Conservation (phyloP, 352 stramenopile genomes). For the Globisporangium parvum region DNA sequence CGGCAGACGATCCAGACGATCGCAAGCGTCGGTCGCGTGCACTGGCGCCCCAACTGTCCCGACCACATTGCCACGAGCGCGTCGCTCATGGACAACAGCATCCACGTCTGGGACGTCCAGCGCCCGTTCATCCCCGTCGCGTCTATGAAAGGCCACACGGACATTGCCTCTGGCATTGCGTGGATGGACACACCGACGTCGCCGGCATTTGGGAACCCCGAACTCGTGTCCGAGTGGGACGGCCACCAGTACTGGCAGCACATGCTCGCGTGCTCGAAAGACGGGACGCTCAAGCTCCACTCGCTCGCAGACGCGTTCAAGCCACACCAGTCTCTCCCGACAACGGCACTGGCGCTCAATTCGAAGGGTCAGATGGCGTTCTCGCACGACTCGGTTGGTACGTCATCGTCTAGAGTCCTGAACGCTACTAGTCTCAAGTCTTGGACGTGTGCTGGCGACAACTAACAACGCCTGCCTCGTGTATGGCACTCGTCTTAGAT, state of each 20-base stretch:
- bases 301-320: constrained; percentile 82
- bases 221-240: constrained; percentile 41
- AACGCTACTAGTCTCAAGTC: no score
- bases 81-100: constrained; percentile 83
- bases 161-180: constrained; percentile 78
- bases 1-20: constrained; percentile 85
- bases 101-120: constrained; percentile 84
- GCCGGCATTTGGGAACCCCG: constrained; percentile 19
- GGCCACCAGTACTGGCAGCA: constrained; percentile 83
- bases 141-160: constrained; percentile 79
- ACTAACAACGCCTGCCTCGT: no score
- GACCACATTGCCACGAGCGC: constrained; percentile 84
- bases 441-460: no score
- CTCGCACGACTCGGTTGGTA: constrained; percentile 81
- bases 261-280: constrained; percentile 85
- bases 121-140: constrained; percentile 79
- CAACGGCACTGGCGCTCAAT: constrained; percentile 69
- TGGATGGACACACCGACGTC: constrained; percentile 79
- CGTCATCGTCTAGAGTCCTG: background rate
- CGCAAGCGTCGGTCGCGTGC: constrained; percentile 73
- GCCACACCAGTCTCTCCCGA: constrained; percentile 69
- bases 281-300: constrained; percentile 82
- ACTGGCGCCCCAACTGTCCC: constrained; percentile 68
- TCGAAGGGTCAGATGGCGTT: constrained; percentile 77
- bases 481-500: constrained; percentile 26